A percentile compares a stretch with the other conserved stretches of the same genome.
Evolutionary conservation across 192 early-diverging fungal species (phyloP).

Genomic region (Radiomyces spectabilis): DNA sequence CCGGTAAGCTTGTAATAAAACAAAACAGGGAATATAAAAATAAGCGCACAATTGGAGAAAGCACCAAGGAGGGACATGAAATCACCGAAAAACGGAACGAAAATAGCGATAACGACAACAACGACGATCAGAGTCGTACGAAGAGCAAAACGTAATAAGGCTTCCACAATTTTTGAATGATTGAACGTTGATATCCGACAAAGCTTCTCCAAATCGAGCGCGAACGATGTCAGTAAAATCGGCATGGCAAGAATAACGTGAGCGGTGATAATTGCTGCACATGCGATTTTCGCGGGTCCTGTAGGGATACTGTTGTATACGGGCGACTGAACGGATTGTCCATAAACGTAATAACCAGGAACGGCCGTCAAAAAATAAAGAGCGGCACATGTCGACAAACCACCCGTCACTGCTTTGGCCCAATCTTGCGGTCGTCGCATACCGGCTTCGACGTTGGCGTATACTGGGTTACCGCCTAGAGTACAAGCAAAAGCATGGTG

Average conservation of each 20-base stretch:
- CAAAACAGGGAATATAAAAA: slow-evolving; percentile 66
- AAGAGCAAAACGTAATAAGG: slow-evolving; percentile 39
- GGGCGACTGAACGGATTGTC: slow-evolving; percentile 50
- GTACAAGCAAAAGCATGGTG: neutral
- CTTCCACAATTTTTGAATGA: slow-evolving; percentile 36
- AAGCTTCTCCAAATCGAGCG: slow-evolving; percentile 56
- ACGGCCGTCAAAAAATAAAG: slow-evolving; percentile 63
- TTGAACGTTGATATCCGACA: slow-evolving; percentile 37
- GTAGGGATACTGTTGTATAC: slow-evolving; percentile 59
- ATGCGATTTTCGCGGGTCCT: slow-evolving; percentile 47
- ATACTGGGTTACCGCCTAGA: slow-evolving; percentile 62
- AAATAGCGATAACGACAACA: slow-evolving; percentile 49
- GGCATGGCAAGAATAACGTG: slow-evolving; percentile 78
- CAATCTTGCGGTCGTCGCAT: slow-evolving; percentile 69
- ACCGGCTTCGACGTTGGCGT: slow-evolving; percentile 67
- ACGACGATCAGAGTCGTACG: slow-evolving; percentile 49
- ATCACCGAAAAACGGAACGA: slow-evolving; percentile 72
- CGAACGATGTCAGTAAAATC: slow-evolving; percentile 61
- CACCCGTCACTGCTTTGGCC: slow-evolving; percentile 45
- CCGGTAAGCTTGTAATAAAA: slow-evolving; percentile 69
- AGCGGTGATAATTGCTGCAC: slow-evolving; percentile 61
- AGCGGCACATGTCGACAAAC: slow-evolving; percentile 48
- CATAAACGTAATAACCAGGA: slow-evolving; percentile 68
- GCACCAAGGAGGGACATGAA: slow-evolving; percentile 71
- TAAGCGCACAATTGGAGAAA: slow-evolving; percentile 57